Base-by-base conservation (phyloP, 2,329 filamentous ascomycete species). In the Fusarium tupiense region DNA sequence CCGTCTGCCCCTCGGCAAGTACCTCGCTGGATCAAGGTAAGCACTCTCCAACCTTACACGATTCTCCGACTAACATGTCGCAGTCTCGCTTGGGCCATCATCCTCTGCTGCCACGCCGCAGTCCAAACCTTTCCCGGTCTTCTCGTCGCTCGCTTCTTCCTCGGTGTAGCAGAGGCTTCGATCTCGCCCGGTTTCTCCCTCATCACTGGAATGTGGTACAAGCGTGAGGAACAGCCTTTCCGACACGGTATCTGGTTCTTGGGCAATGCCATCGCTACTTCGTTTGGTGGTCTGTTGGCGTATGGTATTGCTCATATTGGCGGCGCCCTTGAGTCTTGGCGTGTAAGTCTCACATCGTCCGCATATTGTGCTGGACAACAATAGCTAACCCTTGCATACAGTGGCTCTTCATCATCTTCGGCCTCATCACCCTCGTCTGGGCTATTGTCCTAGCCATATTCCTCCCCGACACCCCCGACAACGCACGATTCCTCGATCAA, bases 131-230 rank as follows among this genome's bases (percentile, higher is more conserved):
- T 77, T 4, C 56, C 62, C 4, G 68, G 75, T 9, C 49, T 77
- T 3, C 37, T 77, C 5, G 59, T 73, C 2, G 73, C 69, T 2
- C 69, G 75, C 3, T 75, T 76, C 49, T 75, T 77, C 26, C 75
- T 77, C 1, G 75, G 75, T 22, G 73, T 67, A 9, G 75, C 75
- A 4, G 75, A 77, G 13, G 75, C 75, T 14, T 77, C 75, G 6
- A 77, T 77, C 14, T 76, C 75, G 0, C 75, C 75, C 2, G 75
- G 73, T 1, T 76, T 77, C 16, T 73, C 71, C 0, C 43, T 77
- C 10, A 76, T 77, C 5, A 77, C 75, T 17, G 75, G 75, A 6
- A 77, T 77, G 75, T 77, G 75, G 75, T 77, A 77, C 5, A 75
- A 58, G 2, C 72, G 75, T 0, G 75, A 77, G 6, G 75, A 77